These are phyloP conservation scores for Aspergillus sp. DNA, from an alignment of 2,329 filamentous ascomycete genomes.

Conservation along the genomic window DNA sequence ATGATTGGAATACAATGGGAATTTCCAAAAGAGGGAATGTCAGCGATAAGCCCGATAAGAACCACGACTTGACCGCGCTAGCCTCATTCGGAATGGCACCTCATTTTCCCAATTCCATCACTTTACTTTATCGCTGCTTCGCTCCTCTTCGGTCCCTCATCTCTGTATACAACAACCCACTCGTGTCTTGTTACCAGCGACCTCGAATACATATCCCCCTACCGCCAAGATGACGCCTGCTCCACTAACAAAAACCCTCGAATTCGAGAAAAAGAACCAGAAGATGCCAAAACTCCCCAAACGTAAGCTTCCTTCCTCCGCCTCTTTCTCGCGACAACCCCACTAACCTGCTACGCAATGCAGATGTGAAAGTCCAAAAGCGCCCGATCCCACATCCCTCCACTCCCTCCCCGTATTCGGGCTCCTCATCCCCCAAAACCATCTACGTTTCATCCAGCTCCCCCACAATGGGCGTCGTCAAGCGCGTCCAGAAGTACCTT, in stretches of 20 bases:
- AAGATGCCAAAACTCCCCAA: constrained; percentile 39
- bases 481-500: constrained; percentile 60
- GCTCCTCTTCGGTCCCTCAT: background rate
- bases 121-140: background rate
- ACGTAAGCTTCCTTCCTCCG: constrained; percentile 24
- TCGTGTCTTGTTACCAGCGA: background rate
- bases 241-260: constrained; percentile 18
- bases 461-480: constrained; percentile 61
- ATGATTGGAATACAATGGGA: background rate
- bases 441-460: constrained; percentile 59
- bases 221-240: background rate
- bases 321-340: background rate
- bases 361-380: constrained; percentile 54
- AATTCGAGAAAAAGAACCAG: constrained; percentile 44
- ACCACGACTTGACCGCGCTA: background rate
- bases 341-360: constrained; percentile 21
- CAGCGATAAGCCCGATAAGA: background rate
- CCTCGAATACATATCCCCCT: background rate
- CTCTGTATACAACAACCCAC: background rate
- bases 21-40: background rate
- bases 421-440: constrained; percentile 51
- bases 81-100: background rate
- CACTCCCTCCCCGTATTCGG: constrained; percentile 56
- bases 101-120: background rate
- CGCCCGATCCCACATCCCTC: constrained; percentile 61